Conservation (phyloP, 2,329 filamentous ascomycete species). For the Scopulariopsis brevicaulis region DNA sequence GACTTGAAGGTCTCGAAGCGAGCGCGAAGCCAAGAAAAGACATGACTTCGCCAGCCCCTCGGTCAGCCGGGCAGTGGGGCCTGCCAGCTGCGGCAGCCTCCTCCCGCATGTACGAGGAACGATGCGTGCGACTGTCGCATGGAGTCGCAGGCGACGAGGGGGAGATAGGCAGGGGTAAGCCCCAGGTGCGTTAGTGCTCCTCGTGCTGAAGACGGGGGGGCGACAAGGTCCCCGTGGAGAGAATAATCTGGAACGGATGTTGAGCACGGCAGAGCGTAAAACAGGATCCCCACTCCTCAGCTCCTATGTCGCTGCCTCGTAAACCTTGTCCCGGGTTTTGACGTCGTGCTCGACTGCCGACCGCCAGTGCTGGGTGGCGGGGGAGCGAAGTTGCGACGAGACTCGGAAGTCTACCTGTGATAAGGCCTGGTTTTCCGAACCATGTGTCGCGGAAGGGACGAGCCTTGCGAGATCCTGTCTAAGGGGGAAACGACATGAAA, state of each 20-base stretch:
- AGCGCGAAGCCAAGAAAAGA: not conserved
- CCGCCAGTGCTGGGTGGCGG: not conserved
- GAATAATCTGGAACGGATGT: not conserved
- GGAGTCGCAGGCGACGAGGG: not conserved
- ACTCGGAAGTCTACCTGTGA: not conserved
- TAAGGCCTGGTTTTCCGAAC: not conserved
- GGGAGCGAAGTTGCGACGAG: not conserved
- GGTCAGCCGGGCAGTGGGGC: too few species aligned
- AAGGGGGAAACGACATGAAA: not conserved
- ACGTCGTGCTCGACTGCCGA: not conserved
- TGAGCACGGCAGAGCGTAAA: not conserved
- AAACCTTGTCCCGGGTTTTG: not conserved
- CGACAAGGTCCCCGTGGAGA: not conserved
- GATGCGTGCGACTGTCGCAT: not conserved
- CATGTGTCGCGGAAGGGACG: not conserved
- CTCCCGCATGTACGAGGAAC: not conserved
- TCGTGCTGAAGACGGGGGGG: not conserved
- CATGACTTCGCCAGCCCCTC: too few species aligned
- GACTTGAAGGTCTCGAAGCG: not conserved
- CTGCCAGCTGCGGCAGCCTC: not conserved
- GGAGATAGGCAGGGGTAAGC: not conserved
- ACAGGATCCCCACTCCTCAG: not conserved
- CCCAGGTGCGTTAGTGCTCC: not conserved
- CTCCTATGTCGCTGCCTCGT: not conserved
- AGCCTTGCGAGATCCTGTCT: not conserved